A percentile compares a stretch with the other conserved stretches of the same genome.
These are phyloP conservation scores for Barnettozyma sp. DNA, from an alignment of 805 yeast species.

Conservation along the genomic window DNA sequence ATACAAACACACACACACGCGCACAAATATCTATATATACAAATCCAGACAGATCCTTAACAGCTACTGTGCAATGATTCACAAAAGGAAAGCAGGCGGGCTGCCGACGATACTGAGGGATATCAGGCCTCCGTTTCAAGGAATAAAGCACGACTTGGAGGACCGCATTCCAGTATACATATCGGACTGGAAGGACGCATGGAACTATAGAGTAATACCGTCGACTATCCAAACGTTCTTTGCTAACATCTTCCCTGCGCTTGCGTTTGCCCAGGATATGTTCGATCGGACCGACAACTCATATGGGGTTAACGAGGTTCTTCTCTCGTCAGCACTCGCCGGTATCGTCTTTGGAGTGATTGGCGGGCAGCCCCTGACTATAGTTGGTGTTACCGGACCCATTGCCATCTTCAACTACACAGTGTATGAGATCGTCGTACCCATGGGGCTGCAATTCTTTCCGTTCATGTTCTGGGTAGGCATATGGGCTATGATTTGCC, in stretches of 20 bases:
- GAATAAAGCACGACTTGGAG: conserved; percentile 30
- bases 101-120: neutral
- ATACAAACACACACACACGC: too few relatives aligned
- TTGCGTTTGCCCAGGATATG: conserved; percentile 97
- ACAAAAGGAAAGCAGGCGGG: neutral
- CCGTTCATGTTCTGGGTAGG: conserved; percentile 96
- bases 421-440: conserved; percentile 61
- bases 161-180: conserved; percentile 53
- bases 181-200: conserved; percentile 79
- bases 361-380: conserved; percentile 87
- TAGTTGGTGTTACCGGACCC: conserved; percentile 97
- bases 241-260: conserved; percentile 85
- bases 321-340: conserved; percentile 77
- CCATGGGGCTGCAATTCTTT: conserved; percentile 44
- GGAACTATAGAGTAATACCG: conserved; percentile 83
- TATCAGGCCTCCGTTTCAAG: conserved; percentile 15
- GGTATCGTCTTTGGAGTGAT: conserved; percentile 84
- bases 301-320: conserved; percentile 88
- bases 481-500: conserved; percentile 84
- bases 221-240: conserved; percentile 77
- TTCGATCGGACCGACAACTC: conserved; percentile 82
- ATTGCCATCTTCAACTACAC: conserved; percentile 89
- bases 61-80: neutral
- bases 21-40: too few relatives aligned
- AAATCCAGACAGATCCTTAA: too few relatives aligned